These are phyloP conservation scores for Galerina marginata DNA, from an alignment of 768 basidiomycete species.

Conservation along the genomic window DNA sequence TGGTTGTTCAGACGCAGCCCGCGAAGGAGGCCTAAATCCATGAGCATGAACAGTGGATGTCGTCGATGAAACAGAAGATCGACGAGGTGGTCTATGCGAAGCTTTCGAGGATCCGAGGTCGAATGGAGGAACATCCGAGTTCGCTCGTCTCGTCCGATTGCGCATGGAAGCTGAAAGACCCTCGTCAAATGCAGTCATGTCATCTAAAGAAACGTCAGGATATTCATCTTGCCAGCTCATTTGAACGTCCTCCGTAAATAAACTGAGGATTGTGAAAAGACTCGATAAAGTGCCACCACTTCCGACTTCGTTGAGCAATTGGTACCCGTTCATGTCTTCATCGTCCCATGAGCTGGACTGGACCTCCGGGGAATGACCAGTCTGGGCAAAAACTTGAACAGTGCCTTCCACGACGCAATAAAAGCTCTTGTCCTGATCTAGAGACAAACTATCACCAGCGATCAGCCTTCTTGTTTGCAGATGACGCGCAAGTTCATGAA, in stretches of 20 bases:
- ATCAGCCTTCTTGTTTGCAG: constrained; percentile 94
- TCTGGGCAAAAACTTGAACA: constrained; percentile 89
- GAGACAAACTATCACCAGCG: constrained; percentile 91
- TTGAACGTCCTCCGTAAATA: constrained; percentile 95
- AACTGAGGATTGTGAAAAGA: constrained; percentile 93
- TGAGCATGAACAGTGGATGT: constrained; percentile 69
- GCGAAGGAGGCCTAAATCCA: constrained; percentile 33
- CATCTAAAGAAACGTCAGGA: constrained; percentile 35
- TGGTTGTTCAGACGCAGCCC: constrained; percentile 32
- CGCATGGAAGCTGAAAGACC: constrained; percentile 21
- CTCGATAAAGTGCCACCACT: constrained; percentile 95
- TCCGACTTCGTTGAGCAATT: constrained; percentile 94
- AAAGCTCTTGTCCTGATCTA: constrained; percentile 93
- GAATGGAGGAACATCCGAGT: constrained; percentile 71
- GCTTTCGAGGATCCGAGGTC: constrained; percentile 43
- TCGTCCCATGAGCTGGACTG: constrained; percentile 73
- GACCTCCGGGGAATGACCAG: constrained; percentile 53
- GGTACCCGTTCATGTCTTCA: constrained; percentile 93
- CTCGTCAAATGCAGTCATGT: constrained; percentile 28
- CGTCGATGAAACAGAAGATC: constrained; percentile 68
- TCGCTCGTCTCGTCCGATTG: constrained; percentile 43
- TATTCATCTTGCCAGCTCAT: constrained; percentile 88
- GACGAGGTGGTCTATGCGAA: constrained; percentile 37
- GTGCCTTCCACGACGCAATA: constrained; percentile 99
- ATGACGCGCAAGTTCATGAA: constrained; percentile 96